phyloP scores from a whole-genome alignment of 768 basidiomycete species.

The Chiua virens region DNA sequence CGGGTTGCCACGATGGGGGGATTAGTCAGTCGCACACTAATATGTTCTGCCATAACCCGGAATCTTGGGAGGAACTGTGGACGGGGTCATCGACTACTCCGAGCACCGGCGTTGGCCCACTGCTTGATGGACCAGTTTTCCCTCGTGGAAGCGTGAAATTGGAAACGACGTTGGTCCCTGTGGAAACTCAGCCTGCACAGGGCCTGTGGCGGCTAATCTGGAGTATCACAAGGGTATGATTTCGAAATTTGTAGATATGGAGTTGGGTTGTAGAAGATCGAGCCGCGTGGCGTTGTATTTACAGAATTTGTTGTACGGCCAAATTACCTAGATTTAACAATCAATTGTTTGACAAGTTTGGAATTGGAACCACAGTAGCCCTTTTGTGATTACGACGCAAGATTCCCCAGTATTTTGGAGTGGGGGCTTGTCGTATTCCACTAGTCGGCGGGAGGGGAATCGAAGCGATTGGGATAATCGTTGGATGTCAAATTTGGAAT shows the following conservation, averaged over 20 bases:
- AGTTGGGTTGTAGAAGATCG: not conserved
- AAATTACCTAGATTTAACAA: too few relatives aligned
- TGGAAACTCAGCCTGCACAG: not conserved
- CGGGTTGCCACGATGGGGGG: conserved; percentile 2
- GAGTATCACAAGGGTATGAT: conserved; percentile 19
- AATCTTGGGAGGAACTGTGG: conserved; percentile 31
- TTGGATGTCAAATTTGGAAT: too few relatives aligned
- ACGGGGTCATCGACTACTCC: conserved; percentile 2
- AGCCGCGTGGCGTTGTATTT: too few relatives aligned
- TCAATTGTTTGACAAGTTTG: too few relatives aligned
- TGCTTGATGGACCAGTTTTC: conserved; percentile 21
- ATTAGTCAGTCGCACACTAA: not conserved
- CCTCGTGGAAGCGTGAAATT: conserved; percentile 33
- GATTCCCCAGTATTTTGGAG: too few relatives aligned
- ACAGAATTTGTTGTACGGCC: too few relatives aligned
- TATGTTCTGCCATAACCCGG: conserved; percentile 26
- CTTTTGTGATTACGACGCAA: too few relatives aligned
- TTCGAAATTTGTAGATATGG: not conserved
- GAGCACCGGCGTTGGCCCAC: not conserved
- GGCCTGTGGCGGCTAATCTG: conserved; percentile 13
- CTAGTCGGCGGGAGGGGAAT: too few relatives aligned
- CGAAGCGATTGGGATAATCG: too few relatives aligned
- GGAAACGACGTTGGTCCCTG: conserved; percentile 19
- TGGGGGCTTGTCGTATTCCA: too few relatives aligned
- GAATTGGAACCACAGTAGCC: too few relatives aligned